Conservation (phyloP, 441 rosid species). For the Isatis lusitanica region DNA sequence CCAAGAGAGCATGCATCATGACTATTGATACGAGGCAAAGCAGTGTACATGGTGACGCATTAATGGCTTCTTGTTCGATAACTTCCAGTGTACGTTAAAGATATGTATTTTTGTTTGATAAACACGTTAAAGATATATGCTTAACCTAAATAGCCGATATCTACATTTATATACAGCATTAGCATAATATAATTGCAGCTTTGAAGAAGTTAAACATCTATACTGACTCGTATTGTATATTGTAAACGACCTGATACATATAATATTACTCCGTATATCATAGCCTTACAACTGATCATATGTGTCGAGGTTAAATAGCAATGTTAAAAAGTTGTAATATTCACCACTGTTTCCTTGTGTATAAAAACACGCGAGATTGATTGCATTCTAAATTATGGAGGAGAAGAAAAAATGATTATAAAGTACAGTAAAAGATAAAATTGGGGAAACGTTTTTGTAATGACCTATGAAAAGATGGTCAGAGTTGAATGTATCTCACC, state of each 20-base stretch:
- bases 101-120: too few relatives aligned
- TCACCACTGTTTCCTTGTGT: not conserved
- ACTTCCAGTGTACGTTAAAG: constrained; percentile 33
- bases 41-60: constrained; percentile 32
- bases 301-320: not conserved
- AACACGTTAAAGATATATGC: too few relatives aligned
- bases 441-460: not conserved
- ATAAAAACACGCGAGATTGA: not conserved
- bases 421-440: not conserved
- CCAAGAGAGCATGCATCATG: constrained; percentile 6
- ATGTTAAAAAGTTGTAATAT: not conserved
- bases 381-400: not conserved
- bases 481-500: constrained; percentile 17
- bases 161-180: not conserved
- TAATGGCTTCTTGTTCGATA: constrained; percentile 21
- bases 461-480: constrained; percentile 35
- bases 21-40: constrained; percentile 11
- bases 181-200: not conserved
- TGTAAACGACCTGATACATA: not conserved
- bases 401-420: not conserved
- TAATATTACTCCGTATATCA: too few relatives aligned
- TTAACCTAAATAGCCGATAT: not conserved
- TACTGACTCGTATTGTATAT: not conserved
- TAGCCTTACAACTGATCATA: not conserved
- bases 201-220: not conserved